Conservation (phyloP, 2,329 filamentous ascomycete genomes). For the Chrysosporium queenslandicum region DNA sequence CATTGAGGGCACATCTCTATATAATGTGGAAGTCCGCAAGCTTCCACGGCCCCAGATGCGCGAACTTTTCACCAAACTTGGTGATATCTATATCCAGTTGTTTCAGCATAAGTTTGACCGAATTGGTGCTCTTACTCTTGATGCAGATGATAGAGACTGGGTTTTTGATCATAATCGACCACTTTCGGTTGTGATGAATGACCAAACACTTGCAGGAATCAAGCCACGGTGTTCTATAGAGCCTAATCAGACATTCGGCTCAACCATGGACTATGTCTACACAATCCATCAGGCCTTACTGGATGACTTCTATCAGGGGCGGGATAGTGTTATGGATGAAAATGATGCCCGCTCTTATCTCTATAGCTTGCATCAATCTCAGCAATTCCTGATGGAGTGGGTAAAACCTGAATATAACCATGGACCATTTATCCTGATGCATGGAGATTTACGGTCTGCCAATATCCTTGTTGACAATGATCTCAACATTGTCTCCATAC, state of each 20-base stretch:
- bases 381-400: slow-evolving; percentile 12
- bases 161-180: slow-evolving; percentile 11
- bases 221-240: neutral
- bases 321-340: slow-evolving; percentile 10
- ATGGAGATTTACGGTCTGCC: slow-evolving; percentile 12
- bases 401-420: slow-evolving; percentile 9
- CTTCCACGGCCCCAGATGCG: neutral
- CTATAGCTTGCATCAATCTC: slow-evolving; percentile 8
- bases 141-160: slow-evolving; percentile 9
- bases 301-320: slow-evolving; percentile 12
- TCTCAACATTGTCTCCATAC: slow-evolving; percentile 7
- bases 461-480: slow-evolving; percentile 12
- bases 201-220: slow-evolving; percentile 1
- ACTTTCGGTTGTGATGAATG: slow-evolving; percentile 7
- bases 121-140: slow-evolving; percentile 9
- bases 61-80: slow-evolving; percentile 1
- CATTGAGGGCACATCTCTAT: slow-evolving; percentile 9
- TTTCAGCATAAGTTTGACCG: slow-evolving; percentile 9
- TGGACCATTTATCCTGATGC: slow-evolving; percentile 14
- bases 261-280: slow-evolving; percentile 11
- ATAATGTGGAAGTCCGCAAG: neutral
- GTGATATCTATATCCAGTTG: slow-evolving; percentile 11
- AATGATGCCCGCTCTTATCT: slow-evolving; percentile 13
- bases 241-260: slow-evolving; percentile 4
- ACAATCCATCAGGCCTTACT: slow-evolving; percentile 6